Evolutionary conservation across 2,329 filamentous ascomycete genomes (phyloP).

Genomic region (Epichloe uncinata): DNA sequence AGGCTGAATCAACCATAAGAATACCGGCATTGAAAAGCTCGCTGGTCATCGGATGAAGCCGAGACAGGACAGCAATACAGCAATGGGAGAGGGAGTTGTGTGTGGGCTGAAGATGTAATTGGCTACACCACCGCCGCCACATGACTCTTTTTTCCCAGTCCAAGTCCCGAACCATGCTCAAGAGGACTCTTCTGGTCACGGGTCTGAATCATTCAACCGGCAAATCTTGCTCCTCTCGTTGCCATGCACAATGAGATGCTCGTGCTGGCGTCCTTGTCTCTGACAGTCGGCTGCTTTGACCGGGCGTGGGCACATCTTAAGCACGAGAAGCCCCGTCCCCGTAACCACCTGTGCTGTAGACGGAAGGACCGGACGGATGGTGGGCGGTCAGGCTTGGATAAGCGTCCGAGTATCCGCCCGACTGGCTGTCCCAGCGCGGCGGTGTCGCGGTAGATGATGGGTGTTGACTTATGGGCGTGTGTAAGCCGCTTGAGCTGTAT

Average conservation of each 20-base stretch:
- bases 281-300: no score
- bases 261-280: no score
- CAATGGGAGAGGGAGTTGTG: no score
- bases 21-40: neutral
- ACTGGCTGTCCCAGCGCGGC: constrained; percentile 27
- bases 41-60: no score
- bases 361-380: constrained; percentile 19
- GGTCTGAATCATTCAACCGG: no score
- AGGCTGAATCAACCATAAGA: neutral
- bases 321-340: constrained; percentile 28
- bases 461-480: constrained; percentile 26
- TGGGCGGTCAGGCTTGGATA: constrained; percentile 27
- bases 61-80: no score
- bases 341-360: constrained; percentile 30
- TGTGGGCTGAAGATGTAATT: no score
- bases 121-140: no score
- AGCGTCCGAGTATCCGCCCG: constrained; percentile 24
- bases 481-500: constrained; percentile 27
- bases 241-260: no score
- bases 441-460: constrained; percentile 23
- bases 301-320: constrained; percentile 10
- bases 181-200: neutral
- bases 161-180: neutral
- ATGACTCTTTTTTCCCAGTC: neutral
- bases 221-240: no score